phyloP scores from a whole-genome alignment of 306 rosid genomes.

The Trifolium subterraneum region DNA sequence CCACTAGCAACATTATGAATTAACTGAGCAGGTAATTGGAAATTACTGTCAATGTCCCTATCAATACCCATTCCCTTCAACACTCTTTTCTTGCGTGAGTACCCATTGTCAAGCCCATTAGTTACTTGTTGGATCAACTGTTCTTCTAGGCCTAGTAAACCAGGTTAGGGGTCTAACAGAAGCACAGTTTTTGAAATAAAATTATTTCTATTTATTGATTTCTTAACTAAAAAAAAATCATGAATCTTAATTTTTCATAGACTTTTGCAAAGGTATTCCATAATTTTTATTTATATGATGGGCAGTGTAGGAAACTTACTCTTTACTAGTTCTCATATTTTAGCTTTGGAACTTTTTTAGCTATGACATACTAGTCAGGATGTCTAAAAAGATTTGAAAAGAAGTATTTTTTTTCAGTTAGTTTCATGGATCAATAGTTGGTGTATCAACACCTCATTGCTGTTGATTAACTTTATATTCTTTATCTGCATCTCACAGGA shows the following conservation, averaged over 20 bases:
- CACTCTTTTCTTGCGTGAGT: no score
- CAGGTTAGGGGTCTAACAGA: no score
- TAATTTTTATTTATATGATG: constrained; percentile 10
- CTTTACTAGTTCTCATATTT: constrained; percentile 7
- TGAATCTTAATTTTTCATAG: constrained; percentile 14
- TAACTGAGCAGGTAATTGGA: no score
- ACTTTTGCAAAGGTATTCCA: constrained; percentile 2
- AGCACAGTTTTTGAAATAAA: not conserved
- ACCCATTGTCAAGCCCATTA: no score
- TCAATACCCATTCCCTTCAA: no score
- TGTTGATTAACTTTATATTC: constrained; percentile 3
- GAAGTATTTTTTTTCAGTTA: constrained; percentile 13
- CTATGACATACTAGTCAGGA: constrained; percentile 24
- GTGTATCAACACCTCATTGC: constrained; percentile 22
- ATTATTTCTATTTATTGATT: not conserved
- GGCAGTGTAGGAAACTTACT: constrained; percentile 24
- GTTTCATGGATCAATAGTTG: constrained; percentile 24
- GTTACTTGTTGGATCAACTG: no score
- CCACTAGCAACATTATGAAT: no score
- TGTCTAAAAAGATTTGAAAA: constrained; percentile 18
- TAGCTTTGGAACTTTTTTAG: not conserved
- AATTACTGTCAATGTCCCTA: no score
- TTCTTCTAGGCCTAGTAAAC: no score
- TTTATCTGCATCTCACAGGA: constrained; percentile 22
- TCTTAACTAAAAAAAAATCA: not conserved